Base-by-base conservation (phyloP, 2,329 filamentous ascomycete genomes). In the Neonectria sp. region DNA sequence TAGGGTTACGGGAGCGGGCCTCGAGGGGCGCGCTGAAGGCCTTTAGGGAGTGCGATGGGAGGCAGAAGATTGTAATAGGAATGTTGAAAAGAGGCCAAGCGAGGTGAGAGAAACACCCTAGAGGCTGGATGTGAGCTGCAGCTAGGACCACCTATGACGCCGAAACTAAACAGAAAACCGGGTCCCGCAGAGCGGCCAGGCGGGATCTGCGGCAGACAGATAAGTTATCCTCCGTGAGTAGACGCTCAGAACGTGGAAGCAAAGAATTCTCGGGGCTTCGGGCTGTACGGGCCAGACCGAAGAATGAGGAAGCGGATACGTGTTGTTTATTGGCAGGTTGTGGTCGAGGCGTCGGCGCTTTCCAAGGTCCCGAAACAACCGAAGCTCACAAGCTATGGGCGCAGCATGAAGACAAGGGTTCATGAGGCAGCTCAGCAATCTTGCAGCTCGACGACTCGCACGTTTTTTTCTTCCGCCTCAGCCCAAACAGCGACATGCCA, bases 61-160 rank as follows among this genome's bases (percentile, higher is more conserved):
- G 29, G 29, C 27, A 46, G 25, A 52, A 25, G 48, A 63, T 29
- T 57, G 45, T 52, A 56, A 29, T 25, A 59, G 31, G 46, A 55
- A 48, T 29, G 59, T 53, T 58, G 59, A 51, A 56, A 66, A 24
- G 40, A 57, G 9, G 13, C 21, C 21, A 37, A 29, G 24, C 29
- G 45, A 37, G 37, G 55, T 49, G 48, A 12, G 31, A 29, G 57
- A 46, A 35, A 59, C 21, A 33, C n/a, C 31, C 29, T 35, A 15
- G 51, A 33, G 31, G 51, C 12, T 21, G 21, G 11, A 4, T n/a
- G 24, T 35, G 37, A 40, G 40, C 31, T 45, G 58, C 46, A 62
- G 63, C 53, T 55, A 24, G 25, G 63, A 53, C 65, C 68, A 73
- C 71, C 63, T 70, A 75, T 75, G 73, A 75, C 73, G 73, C 71